These are phyloP conservation scores for Yamadazyma taylorii DNA, from an alignment of 1,139 yeast species.

Conservation along the genomic window DNA sequence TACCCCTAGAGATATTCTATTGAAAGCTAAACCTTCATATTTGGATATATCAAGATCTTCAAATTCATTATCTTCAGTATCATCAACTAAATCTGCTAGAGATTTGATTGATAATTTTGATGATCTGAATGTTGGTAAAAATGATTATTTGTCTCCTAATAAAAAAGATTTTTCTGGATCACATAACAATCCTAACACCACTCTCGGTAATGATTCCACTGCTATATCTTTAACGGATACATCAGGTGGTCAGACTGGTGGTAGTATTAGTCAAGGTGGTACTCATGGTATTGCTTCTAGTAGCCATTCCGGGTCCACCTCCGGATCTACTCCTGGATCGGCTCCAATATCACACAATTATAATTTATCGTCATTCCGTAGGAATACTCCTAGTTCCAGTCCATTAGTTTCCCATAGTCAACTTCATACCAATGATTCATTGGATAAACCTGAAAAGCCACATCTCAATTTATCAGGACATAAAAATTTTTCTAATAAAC, in stretches of 20 bases:
- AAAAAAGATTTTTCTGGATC: conserved; percentile 32
- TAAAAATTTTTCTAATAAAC: conserved; percentile 26
- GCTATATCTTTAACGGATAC: too few relatives aligned
- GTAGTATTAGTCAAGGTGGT: conserved; percentile 1
- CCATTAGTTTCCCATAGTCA: conserved; percentile 26
- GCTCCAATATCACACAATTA: conserved; percentile 47
- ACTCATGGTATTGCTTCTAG: background rate
- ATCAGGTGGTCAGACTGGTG: background rate
- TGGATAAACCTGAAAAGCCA: conserved; percentile 10
- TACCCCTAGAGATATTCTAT: conserved; percentile 42
- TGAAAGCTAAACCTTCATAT: conserved; percentile 27
- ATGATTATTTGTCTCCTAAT: conserved; percentile 49
- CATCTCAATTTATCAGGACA: conserved; percentile 4
- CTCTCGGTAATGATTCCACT: background rate
- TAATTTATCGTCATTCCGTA: conserved; percentile 56
- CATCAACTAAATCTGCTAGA: conserved; percentile 22
- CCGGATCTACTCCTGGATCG: conserved; percentile 23
- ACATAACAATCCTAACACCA: background rate
- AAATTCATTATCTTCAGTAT: conserved; percentile 20
- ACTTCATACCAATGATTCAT: conserved; percentile 12
- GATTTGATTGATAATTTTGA: conserved; percentile 30
- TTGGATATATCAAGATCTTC: conserved; percentile 19
- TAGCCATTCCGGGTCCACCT: background rate
- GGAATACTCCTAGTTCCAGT: conserved; percentile 53
- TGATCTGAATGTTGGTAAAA: conserved; percentile 16